Evolutionary conservation across 148 eudicot genomes (phyloP).

Genomic region (Silene uniflora): DNA sequence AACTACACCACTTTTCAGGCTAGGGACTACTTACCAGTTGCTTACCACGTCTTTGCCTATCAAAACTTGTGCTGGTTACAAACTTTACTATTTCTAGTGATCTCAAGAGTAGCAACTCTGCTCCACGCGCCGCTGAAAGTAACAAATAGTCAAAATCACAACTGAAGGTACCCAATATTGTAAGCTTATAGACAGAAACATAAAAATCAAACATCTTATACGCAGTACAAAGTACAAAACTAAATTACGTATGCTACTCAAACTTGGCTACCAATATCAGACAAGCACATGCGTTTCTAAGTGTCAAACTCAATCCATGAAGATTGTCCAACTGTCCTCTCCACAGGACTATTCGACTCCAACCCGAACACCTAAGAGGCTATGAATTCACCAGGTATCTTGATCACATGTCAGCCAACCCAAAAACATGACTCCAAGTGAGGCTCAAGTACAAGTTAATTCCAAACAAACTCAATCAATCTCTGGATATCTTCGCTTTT

Average conservation of each 20-base stretch:
- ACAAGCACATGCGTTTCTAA: not conserved
- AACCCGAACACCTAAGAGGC: not conserved
- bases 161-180: not conserved
- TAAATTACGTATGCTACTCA: not conserved
- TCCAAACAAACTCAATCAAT: not conserved
- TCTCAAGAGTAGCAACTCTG: slow-evolving; percentile 52
- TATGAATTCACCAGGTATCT: not conserved
- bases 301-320: not conserved
- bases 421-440: not conserved
- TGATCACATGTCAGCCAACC: not conserved
- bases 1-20: not conserved
- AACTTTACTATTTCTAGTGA: slow-evolving; percentile 54
- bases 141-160: slow-evolving; percentile 12
- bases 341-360: not conserved
- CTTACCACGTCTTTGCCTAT: slow-evolving; percentile 65
- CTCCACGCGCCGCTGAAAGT: slow-evolving; percentile 73
- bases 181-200: not conserved
- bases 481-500: not conserved
- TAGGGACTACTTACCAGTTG: slow-evolving; percentile 62
- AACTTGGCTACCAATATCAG: not conserved
- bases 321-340: not conserved
- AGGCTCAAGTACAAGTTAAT: not conserved
- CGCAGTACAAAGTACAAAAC: not conserved
- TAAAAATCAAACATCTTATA: not conserved
- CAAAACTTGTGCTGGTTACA: slow-evolving; percentile 66